Conservation (phyloP, 2,329 filamentous ascomycete species). For the Calonectria leucothoes region DNA sequence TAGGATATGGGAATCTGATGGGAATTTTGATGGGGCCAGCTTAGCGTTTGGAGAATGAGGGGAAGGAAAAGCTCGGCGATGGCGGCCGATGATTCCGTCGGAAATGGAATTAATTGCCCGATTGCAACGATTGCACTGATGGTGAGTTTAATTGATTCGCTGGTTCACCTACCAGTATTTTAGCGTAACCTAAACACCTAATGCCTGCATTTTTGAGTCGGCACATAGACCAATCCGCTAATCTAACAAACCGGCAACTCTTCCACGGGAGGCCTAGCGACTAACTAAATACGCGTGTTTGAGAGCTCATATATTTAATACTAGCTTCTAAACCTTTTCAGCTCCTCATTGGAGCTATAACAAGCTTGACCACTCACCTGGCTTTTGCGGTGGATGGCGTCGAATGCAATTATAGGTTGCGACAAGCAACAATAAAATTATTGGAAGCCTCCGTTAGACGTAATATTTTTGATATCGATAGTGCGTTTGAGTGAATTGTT, state of each 20-base stretch:
- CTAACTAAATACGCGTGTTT: neutral
- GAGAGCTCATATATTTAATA: neutral
- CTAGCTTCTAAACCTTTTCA: neutral
- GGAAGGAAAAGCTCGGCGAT: conserved; percentile 1
- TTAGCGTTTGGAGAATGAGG: neutral
- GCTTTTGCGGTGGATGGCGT: neutral
- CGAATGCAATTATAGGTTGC: neutral
- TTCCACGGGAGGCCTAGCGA: too few relatives aligned
- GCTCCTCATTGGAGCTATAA: too few relatives aligned
- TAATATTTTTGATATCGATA: neutral
- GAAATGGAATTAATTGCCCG: neutral
- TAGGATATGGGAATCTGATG: neutral
- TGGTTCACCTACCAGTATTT: neutral
- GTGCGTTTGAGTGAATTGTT: too few relatives aligned
- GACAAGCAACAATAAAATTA: neutral
- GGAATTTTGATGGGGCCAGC: neutral
- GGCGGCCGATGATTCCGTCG: neutral
- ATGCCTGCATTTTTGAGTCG: too few relatives aligned
- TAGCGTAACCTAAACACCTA: too few relatives aligned
- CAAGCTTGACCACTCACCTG: neutral
- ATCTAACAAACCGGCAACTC: too few relatives aligned
- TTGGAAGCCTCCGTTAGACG: neutral
- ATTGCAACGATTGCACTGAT: neutral
- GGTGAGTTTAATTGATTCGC: neutral
- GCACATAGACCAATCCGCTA: too few relatives aligned